Evolutionary conservation across 1,284 basidiomycete species (phyloP), one percentile per base, ranked within the genome.

Genomic region (Binderoboletus segoi): DNA sequence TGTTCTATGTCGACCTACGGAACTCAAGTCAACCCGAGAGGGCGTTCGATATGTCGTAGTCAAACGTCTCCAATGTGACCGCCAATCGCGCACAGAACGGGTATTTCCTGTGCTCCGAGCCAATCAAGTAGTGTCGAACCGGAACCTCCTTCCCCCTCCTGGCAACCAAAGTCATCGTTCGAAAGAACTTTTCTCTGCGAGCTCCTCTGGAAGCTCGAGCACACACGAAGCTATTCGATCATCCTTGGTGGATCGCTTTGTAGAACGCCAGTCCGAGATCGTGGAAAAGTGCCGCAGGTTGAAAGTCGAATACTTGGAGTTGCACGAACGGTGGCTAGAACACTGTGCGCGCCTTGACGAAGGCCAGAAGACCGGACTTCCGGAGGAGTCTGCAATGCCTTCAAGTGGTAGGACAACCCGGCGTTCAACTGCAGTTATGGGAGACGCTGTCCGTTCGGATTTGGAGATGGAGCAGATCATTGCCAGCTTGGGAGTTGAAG

Each of bases 391-490:
- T 41, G 69, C 78, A 4, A 74, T 79, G 33, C 80, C 85, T 49
- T 77, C 80, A 45, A 66, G 77, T 47, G 71, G 78, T 33, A 78
- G 91, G 48, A 86, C 88, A 32, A 92, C 89, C n/a, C 81, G 91
- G 35, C 84, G 91, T 32, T 84, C 86, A 15, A 80, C 86, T 41
- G 85, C 88, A 1, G 76, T 74, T 20, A 80, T 94, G 60, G 93
- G 94, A 23, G 96, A 98, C 72, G 89, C 93, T 8, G 95, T 96
- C 13, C 86, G 94, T 2, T 95, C 94, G 20, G 96, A 98, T 72
- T 83, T 97, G 55, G 96, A 98, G 78, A 96, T 98, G 84, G 92
- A 98, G 67, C 94, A 96, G 75, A 96, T 98, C 68, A 88, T 98
- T 54, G 94, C 93, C 13, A 94, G 89, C 66, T 78, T 98, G 40